Evolutionary conservation across 805 yeast species (phyloP), one percentile per base, ranked within the genome.

Genomic region (Myxozyma geophila): DNA sequence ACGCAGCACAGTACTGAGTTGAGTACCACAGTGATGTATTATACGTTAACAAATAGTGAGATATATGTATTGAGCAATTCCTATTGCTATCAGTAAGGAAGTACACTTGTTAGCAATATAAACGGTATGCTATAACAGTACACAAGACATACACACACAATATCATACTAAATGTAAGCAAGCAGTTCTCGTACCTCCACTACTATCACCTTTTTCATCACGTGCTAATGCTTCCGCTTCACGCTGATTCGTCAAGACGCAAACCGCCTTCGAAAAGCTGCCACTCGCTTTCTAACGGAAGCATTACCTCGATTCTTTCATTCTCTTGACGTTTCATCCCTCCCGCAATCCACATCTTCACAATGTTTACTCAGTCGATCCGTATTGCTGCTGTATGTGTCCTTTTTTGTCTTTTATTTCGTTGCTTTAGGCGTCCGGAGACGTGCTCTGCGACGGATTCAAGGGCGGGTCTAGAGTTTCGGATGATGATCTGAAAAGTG

Each of bases 381-480:
- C 68, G 68, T 51, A 58, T 52, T 51, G 63, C 33, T 54, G 51
- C 63, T 58, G 68, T 65, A 64, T n/a, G 67, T 60, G 6, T 13
- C 21, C 33, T 15, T 23, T 0, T 48, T 23, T 37, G 43, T 33
- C 10, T 52, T 46, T 19, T 33, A 37, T 10, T 58, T 36, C 3
- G 19, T 43, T 43, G 47, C 21, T 43, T 8, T n/a, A 43, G 47
- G 47, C 9, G 47, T n/a, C 47, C 10, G 47, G 21, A 12, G 9
- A 43, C 10, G 47, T 8, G 47, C 5, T n/a, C 9, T 13, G 10
- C 4, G 47, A 12, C n/a, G 41, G 3, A 39, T 39, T 39, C n/a
- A 43, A 43, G 47, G 21, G 21, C 15, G 47, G 17, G 47, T 43
- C 52, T 48, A 35, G 52, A 17, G 21, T n/a, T n/a, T n/a, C 19